Conservation (phyloP, 257 asterid genomes). For the Cinchona pubescens region DNA sequence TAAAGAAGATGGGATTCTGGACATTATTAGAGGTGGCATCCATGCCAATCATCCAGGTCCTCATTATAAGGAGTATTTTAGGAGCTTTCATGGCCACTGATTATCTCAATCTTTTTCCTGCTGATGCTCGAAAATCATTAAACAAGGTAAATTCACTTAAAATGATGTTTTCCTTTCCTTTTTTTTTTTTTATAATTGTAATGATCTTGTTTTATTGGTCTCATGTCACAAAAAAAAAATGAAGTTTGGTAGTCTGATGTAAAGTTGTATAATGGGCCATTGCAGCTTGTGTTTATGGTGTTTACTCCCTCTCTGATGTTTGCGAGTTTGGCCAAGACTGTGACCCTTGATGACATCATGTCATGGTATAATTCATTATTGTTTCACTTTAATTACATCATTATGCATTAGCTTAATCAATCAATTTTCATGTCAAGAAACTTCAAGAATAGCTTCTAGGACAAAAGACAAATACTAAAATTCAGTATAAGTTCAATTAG, state of each 20-base stretch:
- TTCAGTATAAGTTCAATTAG: not conserved
- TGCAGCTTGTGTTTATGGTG: constrained; percentile 66
- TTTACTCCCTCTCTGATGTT: constrained; percentile 72
- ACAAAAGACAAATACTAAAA: not conserved
- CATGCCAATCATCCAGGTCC: constrained; percentile 80
- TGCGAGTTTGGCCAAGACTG: constrained; percentile 61
- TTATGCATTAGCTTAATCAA: not conserved
- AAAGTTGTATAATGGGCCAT: not conserved
- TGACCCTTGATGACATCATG: constrained; percentile 57
- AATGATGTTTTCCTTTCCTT: not conserved
- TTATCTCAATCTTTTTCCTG: constrained; percentile 57
- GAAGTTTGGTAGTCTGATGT: not conserved
- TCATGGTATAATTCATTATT: constrained; percentile 44
- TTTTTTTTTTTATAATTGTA: not conserved
- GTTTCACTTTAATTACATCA: not conserved
- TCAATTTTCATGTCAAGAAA: not conserved
- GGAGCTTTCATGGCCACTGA: constrained; percentile 90
- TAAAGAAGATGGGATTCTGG: constrained; percentile 60
- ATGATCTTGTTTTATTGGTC: not conserved
- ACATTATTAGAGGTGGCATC: constrained; percentile 73
- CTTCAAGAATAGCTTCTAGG: not conserved
- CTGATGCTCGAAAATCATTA: constrained; percentile 57
- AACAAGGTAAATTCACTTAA: constrained; percentile 44
- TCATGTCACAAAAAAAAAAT: not conserved
- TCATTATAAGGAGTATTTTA: constrained; percentile 49